Conservation (phyloP, 495 filamentous ascomycete genomes). For the Thozetella sp. region DNA sequence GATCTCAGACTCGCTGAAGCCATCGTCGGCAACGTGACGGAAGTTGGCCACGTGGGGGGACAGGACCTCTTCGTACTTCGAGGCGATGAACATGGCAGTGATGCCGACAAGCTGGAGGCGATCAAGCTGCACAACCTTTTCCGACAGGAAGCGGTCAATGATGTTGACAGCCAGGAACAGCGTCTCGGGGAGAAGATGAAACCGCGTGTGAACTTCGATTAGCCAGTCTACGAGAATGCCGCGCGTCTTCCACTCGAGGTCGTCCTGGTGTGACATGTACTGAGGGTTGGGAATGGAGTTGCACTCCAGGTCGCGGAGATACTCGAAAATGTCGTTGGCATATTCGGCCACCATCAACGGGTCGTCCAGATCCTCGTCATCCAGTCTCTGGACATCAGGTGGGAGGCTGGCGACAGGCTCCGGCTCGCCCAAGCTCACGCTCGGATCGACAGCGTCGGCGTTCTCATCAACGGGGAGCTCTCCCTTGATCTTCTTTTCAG, state of each 20-base stretch:
- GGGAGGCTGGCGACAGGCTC: slow-evolving; percentile 19
- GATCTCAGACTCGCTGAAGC: slow-evolving; percentile 94
- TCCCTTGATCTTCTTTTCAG: slow-evolving; percentile 26
- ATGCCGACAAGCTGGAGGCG: slow-evolving; percentile 95
- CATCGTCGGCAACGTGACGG: slow-evolving; percentile 93
- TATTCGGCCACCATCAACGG: slow-evolving; percentile 98
- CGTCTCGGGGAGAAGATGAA: slow-evolving; percentile 96
- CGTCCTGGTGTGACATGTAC: slow-evolving; percentile 92
- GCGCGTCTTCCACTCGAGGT: slow-evolving; percentile 98
- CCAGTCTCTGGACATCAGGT: slow-evolving; percentile 66
- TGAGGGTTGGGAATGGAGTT: slow-evolving; percentile 84
- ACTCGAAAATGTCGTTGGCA: slow-evolving; percentile 96
- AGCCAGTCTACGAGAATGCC: slow-evolving; percentile 98
- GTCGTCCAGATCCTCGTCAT: slow-evolving; percentile 86
- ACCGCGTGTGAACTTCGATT: slow-evolving; percentile 96
- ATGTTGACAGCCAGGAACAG: slow-evolving; percentile 97
- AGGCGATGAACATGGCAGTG: slow-evolving; percentile 98
- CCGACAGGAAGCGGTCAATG: slow-evolving; percentile 94
- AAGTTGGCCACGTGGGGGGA: slow-evolving; percentile 97
- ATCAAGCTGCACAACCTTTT: slow-evolving; percentile 91
- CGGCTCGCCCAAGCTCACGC: slow-evolving; percentile 29
- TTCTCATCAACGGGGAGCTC: slow-evolving; percentile 47
- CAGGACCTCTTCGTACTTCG: slow-evolving; percentile 97
- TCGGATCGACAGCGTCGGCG: slow-evolving; percentile 16
- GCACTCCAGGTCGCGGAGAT: slow-evolving; percentile 84